phyloP scores from a whole-genome alignment of 345 rosid species.

The Garcia nutans region DNA sequence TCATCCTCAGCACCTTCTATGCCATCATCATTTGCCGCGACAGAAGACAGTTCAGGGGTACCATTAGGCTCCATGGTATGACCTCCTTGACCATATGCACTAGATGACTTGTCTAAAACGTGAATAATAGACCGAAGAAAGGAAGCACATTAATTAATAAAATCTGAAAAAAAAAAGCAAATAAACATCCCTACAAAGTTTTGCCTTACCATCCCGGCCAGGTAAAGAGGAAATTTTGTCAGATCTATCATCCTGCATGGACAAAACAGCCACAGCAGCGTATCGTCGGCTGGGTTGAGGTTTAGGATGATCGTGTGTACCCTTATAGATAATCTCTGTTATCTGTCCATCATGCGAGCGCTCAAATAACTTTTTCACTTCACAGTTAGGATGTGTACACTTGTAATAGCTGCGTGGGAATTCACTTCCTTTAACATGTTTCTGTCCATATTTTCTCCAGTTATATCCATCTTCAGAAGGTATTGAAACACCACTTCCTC shows the following conservation, averaged over 20 bases:
- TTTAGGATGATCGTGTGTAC: conserved; percentile 94
- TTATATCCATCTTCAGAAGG: conserved; percentile 90
- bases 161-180: neutral
- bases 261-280: conserved; percentile 56
- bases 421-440: conserved; percentile 96
- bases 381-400: conserved; percentile 96
- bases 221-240: conserved; percentile 49
- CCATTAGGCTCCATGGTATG: conserved; percentile 48
- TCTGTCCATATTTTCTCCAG: conserved; percentile 99
- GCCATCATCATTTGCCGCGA: conserved; percentile 52
- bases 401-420: conserved; percentile 97
- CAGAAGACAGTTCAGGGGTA: conserved; percentile 52
- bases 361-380: conserved; percentile 95
- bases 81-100: conserved; percentile 47
- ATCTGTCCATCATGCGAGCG: conserved; percentile 89
- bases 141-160: conserved; percentile 14
- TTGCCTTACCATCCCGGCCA: conserved; percentile 61
- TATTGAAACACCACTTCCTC: conserved; percentile 38
- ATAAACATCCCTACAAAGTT: conserved; percentile 1
- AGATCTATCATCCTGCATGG: conserved; percentile 70
- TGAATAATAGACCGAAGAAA: conserved; percentile 16
- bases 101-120: conserved; percentile 58
- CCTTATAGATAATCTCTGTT: conserved; percentile 89
- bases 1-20: conserved; percentile 69
- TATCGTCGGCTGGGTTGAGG: conserved; percentile 84